Conservation (phyloP, 2,329 filamentous ascomycete species). For the Chaetomium globosum region DNA sequence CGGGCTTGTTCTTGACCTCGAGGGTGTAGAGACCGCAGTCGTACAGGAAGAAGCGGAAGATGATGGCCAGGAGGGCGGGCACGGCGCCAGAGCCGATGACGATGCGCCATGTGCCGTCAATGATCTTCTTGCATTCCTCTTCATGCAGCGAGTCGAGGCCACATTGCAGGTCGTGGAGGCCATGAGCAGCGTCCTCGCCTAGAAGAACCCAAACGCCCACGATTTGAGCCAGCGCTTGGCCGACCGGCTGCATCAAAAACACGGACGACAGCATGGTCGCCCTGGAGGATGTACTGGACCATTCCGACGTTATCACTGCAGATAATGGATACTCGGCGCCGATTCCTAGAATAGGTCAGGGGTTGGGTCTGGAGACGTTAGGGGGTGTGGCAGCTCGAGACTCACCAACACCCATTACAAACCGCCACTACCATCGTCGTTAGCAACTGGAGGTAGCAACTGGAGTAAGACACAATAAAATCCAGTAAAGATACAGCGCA, state of each 20-base stretch:
- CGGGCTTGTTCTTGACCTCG: slow-evolving; percentile 65
- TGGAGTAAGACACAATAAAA: not conserved
- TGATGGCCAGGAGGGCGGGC: slow-evolving; percentile 64
- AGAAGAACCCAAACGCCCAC: slow-evolving; percentile 59
- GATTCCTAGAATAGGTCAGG: slow-evolving; percentile 50
- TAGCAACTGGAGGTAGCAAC: not conserved
- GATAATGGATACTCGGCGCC: slow-evolving; percentile 70
- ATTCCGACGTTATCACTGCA: slow-evolving; percentile 70
- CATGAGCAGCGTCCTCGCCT: slow-evolving; percentile 48
- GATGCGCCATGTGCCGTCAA: slow-evolving; percentile 68
- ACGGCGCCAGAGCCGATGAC: slow-evolving; percentile 67
- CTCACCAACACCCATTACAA: slow-evolving; percentile 57
- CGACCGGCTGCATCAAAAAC: slow-evolving; percentile 70
- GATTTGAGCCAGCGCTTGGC: slow-evolving; percentile 66
- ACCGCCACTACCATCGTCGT: slow-evolving; percentile 48
- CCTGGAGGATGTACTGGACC: slow-evolving; percentile 62
- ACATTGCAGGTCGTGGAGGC: slow-evolving; percentile 51
- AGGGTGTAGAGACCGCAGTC: slow-evolving; percentile 67
- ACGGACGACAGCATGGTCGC: slow-evolving; percentile 69
- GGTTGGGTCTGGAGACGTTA: not conserved
- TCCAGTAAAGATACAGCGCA: slow-evolving; percentile 1
- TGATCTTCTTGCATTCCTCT: slow-evolving; percentile 49
- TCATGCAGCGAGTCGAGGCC: slow-evolving; percentile 51
- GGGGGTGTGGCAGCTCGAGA: not conserved
- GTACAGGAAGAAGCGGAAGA: slow-evolving; percentile 68